phyloP scores from a whole-genome alignment of 768 basidiomycete species.

The Sporobolomyces phaffii region DNA sequence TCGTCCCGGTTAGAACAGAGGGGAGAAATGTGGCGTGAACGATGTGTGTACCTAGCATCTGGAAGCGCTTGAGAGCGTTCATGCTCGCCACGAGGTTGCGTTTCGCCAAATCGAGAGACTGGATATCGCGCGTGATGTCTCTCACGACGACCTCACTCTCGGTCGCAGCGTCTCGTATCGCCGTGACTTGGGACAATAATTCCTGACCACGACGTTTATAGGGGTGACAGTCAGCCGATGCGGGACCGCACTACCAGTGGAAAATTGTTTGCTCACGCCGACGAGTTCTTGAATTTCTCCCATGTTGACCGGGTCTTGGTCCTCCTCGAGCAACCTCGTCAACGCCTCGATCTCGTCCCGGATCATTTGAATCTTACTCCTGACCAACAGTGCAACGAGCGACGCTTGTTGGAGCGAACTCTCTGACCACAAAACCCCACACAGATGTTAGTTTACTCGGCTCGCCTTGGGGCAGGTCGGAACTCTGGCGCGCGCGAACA shows the following conservation, averaged over 20 bases:
- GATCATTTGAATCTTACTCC: conserved; percentile 63
- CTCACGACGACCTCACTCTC: conserved; percentile 95
- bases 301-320: conserved; percentile 85
- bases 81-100: conserved; percentile 83
- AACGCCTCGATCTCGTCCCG: conserved; percentile 66
- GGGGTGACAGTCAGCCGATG: too few species aligned
- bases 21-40: conserved; percentile 41
- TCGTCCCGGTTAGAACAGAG: too few species aligned
- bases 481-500: not conserved
- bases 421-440: conserved; percentile 52
- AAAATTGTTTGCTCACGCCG: conserved; percentile 62
- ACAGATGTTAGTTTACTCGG: not conserved
- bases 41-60: conserved; percentile 92
- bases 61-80: conserved; percentile 79
- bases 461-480: too few species aligned
- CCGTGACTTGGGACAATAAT: conserved; percentile 87
- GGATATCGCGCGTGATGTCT: conserved; percentile 93
- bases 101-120: conserved; percentile 86
- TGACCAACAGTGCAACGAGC: conserved; percentile 62
- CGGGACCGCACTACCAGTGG: too few species aligned
- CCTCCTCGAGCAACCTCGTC: conserved; percentile 60
- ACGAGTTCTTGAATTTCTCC: conserved; percentile 92
- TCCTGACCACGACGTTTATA: too few species aligned
- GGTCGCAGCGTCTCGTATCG: conserved; percentile 90
- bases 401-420: conserved; percentile 67